Base-by-base conservation (phyloP, 2,329 filamentous ascomycete genomes). In the Lizonia empirigonia region DNA sequence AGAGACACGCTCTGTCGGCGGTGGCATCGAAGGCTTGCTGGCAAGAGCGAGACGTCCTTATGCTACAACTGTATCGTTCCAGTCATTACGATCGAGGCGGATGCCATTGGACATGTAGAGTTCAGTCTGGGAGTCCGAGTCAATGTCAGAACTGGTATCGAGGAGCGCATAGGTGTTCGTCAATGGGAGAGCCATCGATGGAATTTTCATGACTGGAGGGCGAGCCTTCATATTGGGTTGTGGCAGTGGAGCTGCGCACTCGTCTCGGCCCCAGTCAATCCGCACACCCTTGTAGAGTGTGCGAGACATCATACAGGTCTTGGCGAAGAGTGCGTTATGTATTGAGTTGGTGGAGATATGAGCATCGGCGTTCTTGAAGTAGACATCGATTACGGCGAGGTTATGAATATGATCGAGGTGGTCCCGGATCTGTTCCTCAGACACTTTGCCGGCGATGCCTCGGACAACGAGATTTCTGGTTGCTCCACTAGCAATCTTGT, bases 321-420 rank as follows among this genome's bases (percentile, higher is more conserved):
- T 82, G 7, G 90, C 89, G 71, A 87, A 90, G 44, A 90, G 80
- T 9, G 90, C 88, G 55, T 88, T 86, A 64, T 87, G 82, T 8
- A 95, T 81, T 0, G 89, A 91, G 70, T 92, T 95, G 7, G 87
- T 90, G 47, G 83, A 85, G 58, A 95, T 84, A 69, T 83, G 83
- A 51, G 82, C 87, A 69, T 85, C 82, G 4, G 79, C 78, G 15
- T 79, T 76, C 2, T 74, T 71, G 69, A 89, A 87, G 41, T 58
- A 56, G 35, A 94, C 75, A 34, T 82, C 82, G 63, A 94, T 78
- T 9, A 95, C 82, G 18, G 87, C 77, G 1, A 95, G 79, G 55
- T 90, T 89, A 75, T 93, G 86, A 53, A 95, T 93, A 68, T 95
- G 90, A 19, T 91, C 87, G 29, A 94, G 79, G 62, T 95, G 88